Evolutionary conservation across 257 asterid genomes (phyloP).

Genomic region (Solanum etuberosum): DNA sequence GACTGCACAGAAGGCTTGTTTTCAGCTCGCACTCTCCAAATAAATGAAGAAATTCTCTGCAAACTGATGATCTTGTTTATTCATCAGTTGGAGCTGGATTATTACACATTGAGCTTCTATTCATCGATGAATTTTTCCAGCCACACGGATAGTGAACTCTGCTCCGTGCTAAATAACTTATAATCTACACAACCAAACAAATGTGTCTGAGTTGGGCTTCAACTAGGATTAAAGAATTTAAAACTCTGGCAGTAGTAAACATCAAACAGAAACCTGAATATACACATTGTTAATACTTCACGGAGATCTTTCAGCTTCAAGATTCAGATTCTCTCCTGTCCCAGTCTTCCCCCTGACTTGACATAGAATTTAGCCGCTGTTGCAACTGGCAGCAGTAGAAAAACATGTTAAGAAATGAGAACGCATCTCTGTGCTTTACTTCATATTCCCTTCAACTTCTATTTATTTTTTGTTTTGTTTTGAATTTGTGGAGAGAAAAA

Average conservation of each 20-base stretch:
- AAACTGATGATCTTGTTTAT: not conserved
- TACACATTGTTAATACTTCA: constrained; percentile 32
- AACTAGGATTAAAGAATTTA: not conserved
- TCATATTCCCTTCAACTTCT: not conserved
- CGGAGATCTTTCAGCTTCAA: constrained; percentile 20
- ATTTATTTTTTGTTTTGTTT: not conserved
- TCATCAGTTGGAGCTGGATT: not conserved
- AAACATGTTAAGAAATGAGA: not conserved
- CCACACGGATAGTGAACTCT: not conserved
- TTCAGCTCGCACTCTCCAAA: not conserved
- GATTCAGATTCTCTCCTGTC: constrained; percentile 50
- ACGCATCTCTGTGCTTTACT: not conserved
- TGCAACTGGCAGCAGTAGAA: constrained; percentile 55
- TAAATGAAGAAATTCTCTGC: not conserved
- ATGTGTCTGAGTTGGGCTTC: not conserved
- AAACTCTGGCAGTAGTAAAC: not conserved
- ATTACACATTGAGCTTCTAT: not conserved
- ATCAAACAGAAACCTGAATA: constrained; percentile 23
- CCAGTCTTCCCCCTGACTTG: constrained; percentile 54
- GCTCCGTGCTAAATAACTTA: not conserved
- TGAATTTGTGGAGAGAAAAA: not conserved
- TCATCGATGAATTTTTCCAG: not conserved
- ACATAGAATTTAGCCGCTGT: constrained; percentile 41
- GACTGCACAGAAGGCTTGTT: not conserved
- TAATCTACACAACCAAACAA: not conserved